Evolutionary conservation across 306 rosid genomes (phyloP), one percentile per base, ranked within the genome.

Genomic region (Cucurbita argyrosperma): DNA sequence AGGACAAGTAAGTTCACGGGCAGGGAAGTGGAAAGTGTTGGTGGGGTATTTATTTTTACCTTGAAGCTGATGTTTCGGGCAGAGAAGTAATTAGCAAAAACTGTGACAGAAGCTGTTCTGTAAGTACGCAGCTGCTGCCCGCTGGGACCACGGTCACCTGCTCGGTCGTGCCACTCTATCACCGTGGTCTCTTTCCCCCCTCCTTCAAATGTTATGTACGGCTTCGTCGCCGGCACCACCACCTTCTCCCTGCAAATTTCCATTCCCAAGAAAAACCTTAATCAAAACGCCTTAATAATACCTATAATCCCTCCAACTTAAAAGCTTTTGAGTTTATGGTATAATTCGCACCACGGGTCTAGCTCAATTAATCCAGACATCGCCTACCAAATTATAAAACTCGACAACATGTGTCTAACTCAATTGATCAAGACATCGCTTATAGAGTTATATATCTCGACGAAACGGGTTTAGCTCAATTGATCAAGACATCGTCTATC

Each of bases 121-220:
- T 90, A 90, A 82, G 98, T 92, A 47, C 93, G 89, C 3, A 92
- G 72, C 52, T 90, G 93, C 49, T 92, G 96, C 5, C 98, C 98
- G 10, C 84, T 92, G 72, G 92, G 85, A 51, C 88, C 98, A 5
- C 85, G 98, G 81, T 92, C 96, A 53, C 89, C 77, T 5, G 96
- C 98, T 23, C 98, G 21, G 78, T 90, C 96, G 74, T 92, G 98
- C 98, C 96, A 92, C 46, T 90, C 96, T 30, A 92, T 87, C 72
- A 88, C 87, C n/a, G 96, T 92, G 80, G 64, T 83, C 0, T 86
- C 96, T 50, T 79, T 92, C 1, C 98, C 96, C 0, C 79, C 92
- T 1, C 98, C 98, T 76, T 87, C 46, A 79, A 92, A 88, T 15
- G 96, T 90, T 37, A 92, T 87, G 86, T 90, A 92, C 46, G 93